Evolutionary conservation across 1,284 basidiomycete genomes (phyloP), one percentile per base, ranked within the genome.

Genomic region (Rhodotorula sp.): DNA sequence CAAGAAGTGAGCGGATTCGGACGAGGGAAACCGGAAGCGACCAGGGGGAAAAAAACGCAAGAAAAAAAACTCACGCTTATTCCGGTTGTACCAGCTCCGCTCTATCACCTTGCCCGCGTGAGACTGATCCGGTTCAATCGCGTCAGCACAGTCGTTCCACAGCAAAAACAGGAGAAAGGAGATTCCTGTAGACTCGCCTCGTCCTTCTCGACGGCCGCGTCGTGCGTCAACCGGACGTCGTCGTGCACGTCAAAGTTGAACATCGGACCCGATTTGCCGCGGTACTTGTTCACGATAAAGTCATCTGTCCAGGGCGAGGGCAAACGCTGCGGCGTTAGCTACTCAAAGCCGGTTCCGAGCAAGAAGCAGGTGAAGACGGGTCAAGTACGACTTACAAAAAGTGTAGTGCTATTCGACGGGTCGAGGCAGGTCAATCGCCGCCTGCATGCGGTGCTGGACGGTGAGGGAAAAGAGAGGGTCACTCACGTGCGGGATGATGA

Each of bases 181-280:
- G 7, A 59, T 45, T 23, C 58, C 4, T 26, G 28, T 28, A 28
- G 21, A 48, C 71, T 64, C 62, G 81, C 82, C 80, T 99, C 97
- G 79, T 99, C 94, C 83, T 98, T 99, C 82, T 99, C 95, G 71
- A 90, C 88, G 0, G 93, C 92, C 1, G 95, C 95, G 79, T 99
- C 97, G 23, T 92, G 89, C n/a, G 98, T 84, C 73, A 99, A 81
- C 7, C 97, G 91, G 16, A 99, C 91, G 80, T 99, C 95, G 79
- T 99, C 95, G 81, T 99, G 95, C 12, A 98, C 97, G 81, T 99
- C 97, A 81, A 99, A 99, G 82, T 93, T 97, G 85, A 99, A 99
- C 65, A 99, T 82, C 1, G 95, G 95, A 0, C 95, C 97, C 0
- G 94, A 97, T 82, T 99, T 99, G 28, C 97, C 97, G 43, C 97